Evolutionary conservation across 2,329 filamentous ascomycete species (phyloP), one percentile per base, ranked within the genome.

Genomic region (Trichoderma afroharzianum): DNA sequence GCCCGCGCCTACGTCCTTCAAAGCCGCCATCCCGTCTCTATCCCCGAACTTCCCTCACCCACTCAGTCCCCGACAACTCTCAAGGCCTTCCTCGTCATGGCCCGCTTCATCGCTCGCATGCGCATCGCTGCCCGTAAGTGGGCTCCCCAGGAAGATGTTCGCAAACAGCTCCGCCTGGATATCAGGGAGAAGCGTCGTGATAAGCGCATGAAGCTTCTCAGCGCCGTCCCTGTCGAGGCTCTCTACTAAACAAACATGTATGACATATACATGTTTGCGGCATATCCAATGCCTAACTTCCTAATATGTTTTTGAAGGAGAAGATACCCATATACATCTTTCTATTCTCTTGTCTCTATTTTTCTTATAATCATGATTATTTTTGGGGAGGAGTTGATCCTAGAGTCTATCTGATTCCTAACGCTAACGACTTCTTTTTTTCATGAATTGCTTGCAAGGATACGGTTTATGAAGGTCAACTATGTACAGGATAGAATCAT

Each of bases 1-100:
- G 97, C 98, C 85, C 93, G 82, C 74, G 81, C 79, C 74, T 79
- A 82, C 67, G 76, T 83, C 62, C 80, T 83, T 57, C 79, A 81
- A 73, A 81, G 78, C 77, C 81, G 82, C 73, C 80, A 80, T 66
- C 73, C 81, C 57, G 79, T 81, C 68, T 69, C 78, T 58, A 74
- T 79, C 70, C 75, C 82, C 57, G 74, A 76, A 30, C 72, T 78
- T 70, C 63, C 75, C 47, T 63, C 14, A 21, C 69, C n/a, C 28
- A 33, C 50, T 15, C 39, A 33, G n/a, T 39, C 76, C 72, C 33
- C 77, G 73, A 18, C 82, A 81, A 75, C 73, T 18, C 81, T 88
- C 57, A 81, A 80, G 68, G 81, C 84, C 5, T 85, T 86, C 70
- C 80, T 86, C 59, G 79, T 79, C 72, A 84, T 84, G 73, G 82